Conservation (phyloP, 805 yeast genomes). For the Saturnispora mendoncae region DNA sequence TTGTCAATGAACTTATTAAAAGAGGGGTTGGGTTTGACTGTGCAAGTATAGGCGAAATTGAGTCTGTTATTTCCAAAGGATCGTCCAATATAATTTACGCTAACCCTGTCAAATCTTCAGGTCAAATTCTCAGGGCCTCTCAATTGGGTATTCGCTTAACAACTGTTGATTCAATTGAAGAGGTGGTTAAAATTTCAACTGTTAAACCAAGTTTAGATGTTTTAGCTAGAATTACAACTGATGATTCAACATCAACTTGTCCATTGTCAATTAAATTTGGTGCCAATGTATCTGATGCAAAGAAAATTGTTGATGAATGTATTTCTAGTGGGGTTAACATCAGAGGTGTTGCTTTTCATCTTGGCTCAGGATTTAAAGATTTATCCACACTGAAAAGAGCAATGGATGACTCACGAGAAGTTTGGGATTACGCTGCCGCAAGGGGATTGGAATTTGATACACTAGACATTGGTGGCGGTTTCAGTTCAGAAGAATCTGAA, state of each 20-base stretch:
- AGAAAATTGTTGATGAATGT: constrained; percentile 51
- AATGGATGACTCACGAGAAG: constrained; percentile 54
- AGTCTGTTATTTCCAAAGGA: constrained; percentile 44
- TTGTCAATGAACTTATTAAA: constrained; percentile 47
- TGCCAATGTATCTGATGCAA: constrained; percentile 50
- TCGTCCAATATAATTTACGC: constrained; percentile 60
- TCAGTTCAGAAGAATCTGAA: constrained; percentile 38
- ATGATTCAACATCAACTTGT: constrained; percentile 82
- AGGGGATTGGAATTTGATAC: constrained; percentile 38
- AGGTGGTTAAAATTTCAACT: constrained; percentile 61
- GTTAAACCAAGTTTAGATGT: constrained; percentile 48
- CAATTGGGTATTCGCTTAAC: constrained; percentile 52
- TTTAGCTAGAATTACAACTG: constrained; percentile 77
- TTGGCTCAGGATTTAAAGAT: constrained; percentile 89
- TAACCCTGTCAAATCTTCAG: constrained; percentile 86
- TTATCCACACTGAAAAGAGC: constrained; percentile 60
- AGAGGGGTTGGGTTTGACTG: constrained; percentile 83
- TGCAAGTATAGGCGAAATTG: constrained; percentile 83
- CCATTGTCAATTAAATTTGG: constrained; percentile 86
- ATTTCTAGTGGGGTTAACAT: constrained; percentile 52
- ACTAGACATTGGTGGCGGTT: constrained; percentile 92
- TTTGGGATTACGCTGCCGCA: constrained; percentile 51
- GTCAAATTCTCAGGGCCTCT: constrained; percentile 69
- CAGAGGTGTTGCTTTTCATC: constrained; percentile 88
- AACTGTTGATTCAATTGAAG: constrained; percentile 86